Conservation (phyloP, 2,329 filamentous ascomycete genomes). For the Paecilomyces fulvus region DNA sequence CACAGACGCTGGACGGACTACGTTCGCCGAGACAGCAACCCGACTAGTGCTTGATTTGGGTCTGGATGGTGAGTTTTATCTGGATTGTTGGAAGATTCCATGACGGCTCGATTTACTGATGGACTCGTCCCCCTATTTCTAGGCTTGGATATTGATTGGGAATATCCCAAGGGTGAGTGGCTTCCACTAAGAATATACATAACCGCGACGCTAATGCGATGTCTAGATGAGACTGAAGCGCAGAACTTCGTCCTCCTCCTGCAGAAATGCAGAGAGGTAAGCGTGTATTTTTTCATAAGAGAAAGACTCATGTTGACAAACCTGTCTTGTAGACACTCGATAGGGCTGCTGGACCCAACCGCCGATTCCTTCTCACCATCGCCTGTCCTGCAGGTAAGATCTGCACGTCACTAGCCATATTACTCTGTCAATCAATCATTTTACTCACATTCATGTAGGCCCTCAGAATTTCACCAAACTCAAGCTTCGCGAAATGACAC, state of each 20-base stretch:
- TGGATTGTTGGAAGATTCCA: neutral
- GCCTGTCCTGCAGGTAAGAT: conserved; percentile 39
- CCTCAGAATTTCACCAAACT: conserved; percentile 35
- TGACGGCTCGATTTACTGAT: neutral
- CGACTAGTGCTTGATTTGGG: conserved; percentile 71
- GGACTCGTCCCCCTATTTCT: neutral
- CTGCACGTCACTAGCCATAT: neutral
- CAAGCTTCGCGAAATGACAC: conserved; percentile 36
- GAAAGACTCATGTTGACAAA: neutral
- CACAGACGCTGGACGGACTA: conserved; percentile 51
- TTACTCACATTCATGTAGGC: conserved; percentile 15
- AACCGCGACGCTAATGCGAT: neutral
- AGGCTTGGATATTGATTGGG: conserved; percentile 42
- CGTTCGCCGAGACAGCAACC: conserved; percentile 64
- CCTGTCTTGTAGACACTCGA: conserved; percentile 24
- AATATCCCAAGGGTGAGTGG: conserved; percentile 33
- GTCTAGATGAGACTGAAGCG: conserved; percentile 33
- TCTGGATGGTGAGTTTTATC: conserved; percentile 43
- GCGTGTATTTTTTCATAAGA: neutral
- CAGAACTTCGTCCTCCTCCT: conserved; percentile 36
- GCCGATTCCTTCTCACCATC: conserved; percentile 41
- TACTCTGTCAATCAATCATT: neutral
- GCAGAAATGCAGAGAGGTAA: conserved; percentile 33
- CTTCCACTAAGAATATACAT: neutral
- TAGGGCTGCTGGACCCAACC: conserved; percentile 28